A percentile compares a stretch with the other conserved stretches of the same genome.
Conservation (phyloP, 2,329 filamentous ascomycete genomes). For the Arthrobotrys sinensis region DNA sequence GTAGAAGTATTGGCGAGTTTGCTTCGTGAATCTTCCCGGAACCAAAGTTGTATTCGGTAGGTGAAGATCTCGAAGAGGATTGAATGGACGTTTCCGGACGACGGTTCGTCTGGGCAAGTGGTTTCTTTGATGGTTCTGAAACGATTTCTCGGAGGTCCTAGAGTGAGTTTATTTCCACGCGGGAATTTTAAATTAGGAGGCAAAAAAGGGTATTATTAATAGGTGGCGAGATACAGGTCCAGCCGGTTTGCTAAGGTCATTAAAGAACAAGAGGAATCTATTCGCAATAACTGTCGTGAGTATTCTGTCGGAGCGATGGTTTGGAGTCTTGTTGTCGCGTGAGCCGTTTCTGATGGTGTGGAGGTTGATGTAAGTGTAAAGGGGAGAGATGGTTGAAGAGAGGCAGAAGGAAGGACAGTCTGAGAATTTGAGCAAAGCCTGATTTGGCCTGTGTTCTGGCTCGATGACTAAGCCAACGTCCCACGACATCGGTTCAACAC, state of each 20-base stretch:
- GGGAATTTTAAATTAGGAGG: conserved; percentile 48
- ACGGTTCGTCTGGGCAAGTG: conserved; percentile 11
- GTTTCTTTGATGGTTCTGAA: conserved; percentile 38
- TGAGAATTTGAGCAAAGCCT: conserved; percentile 33
- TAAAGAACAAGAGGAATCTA: conserved; percentile 34
- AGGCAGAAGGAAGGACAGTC: conserved; percentile 13
- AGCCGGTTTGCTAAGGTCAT: conserved; percentile 36
- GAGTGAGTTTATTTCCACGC: conserved; percentile 57
- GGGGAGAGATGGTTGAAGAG: conserved; percentile 27
- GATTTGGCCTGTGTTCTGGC: conserved; percentile 25
- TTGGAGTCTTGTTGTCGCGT: conserved; percentile 49
- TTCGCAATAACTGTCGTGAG: conserved; percentile 32
- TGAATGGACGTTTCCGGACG: conserved; percentile 15
- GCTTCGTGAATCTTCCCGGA: conserved; percentile 29
- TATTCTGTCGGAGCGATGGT: conserved; percentile 10
- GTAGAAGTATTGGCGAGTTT: conserved; percentile 28
- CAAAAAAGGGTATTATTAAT: conserved; percentile 40
- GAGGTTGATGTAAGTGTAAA: conserved; percentile 37
- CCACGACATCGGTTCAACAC: conserved; percentile 40
- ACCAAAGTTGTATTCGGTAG: conserved; percentile 58
- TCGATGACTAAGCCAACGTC: conserved; percentile 51
- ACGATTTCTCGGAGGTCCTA: conserved; percentile 59
- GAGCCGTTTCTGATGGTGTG: conserved; percentile 26
- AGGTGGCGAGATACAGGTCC: conserved; percentile 55
- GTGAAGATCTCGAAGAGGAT: conserved; percentile 43